A percentile compares a stretch with the other conserved stretches of the same genome.
Conservation (phyloP, 176 grass and related monocot genomes). For the Aegilops sharonensis region DNA sequence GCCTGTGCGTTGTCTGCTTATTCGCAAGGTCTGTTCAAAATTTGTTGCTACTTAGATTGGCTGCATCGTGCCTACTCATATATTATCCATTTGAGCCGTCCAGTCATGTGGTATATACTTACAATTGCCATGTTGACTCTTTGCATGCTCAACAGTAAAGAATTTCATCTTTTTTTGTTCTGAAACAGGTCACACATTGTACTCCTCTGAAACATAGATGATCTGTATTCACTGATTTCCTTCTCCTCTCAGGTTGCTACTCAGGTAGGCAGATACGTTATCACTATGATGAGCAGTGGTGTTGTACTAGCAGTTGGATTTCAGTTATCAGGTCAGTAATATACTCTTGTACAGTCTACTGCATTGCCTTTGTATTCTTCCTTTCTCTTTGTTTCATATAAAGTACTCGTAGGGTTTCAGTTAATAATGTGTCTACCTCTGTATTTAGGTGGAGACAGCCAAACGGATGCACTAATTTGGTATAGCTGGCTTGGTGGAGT, state of each 20-base stretch:
- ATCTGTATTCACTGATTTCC: neutral
- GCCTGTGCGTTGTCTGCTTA: neutral
- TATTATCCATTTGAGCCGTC: neutral
- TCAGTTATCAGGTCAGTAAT: slow-evolving; percentile 80
- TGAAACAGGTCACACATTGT: neutral
- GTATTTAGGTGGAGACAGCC: slow-evolving; percentile 69
- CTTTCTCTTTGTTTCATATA: neutral
- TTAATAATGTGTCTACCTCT: slow-evolving; percentile 7
- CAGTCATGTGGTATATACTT: neutral
- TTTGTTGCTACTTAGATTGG: neutral
- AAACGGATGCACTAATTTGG: slow-evolving; percentile 90
- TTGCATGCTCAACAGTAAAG: neutral
- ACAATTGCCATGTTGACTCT: neutral
- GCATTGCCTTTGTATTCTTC: neutral
- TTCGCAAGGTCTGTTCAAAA: neutral
- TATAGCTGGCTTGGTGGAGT: slow-evolving; percentile 99
- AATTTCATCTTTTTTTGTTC: neutral
- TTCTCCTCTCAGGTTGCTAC: slow-evolving; percentile 57
- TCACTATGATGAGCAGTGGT: slow-evolving; percentile 96
- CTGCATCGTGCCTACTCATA: neutral
- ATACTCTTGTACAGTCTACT: neutral
- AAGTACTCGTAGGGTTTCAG: neutral
- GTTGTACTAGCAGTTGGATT: slow-evolving; percentile 84
- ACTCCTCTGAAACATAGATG: neutral
- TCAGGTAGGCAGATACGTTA: slow-evolving; percentile 74